Evolutionary conservation across 768 basidiomycete genomes (phyloP), one percentile per base, ranked within the genome.

Genomic region (Trametes punicea): DNA sequence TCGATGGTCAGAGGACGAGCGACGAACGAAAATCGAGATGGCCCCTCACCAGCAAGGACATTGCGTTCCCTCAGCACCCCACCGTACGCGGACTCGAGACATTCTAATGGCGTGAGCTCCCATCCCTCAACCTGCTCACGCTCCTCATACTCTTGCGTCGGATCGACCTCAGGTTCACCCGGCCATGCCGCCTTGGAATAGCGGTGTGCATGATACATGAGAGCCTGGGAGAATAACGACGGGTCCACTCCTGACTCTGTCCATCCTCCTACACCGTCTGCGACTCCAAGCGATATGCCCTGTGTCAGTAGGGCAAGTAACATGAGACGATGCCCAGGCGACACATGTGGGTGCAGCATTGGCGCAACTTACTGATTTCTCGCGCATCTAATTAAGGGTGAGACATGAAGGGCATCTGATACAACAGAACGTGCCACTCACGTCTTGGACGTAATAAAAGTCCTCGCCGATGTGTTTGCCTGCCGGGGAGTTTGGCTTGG

Each of bases 261-360:
- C 95, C 95, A 98, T 18, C 94, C 93, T 2, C 93, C 93, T 4
- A 97, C 93, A 18, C 94, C 94, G 64, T 98, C 94, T 34, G 93
- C 90, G 4, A 97, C 82, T 33, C 91, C 93, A 50, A 97, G 77
- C 2, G 88, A 81, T 26, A 90, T 68, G 21, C 89, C 88, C 88
- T 91, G 42, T 36, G 56, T 26, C 55, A 44, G 49, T 39, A 18
- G 48, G 20, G 38, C 50, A 29, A 41, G 41, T 48, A 63, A 63
- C 51, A 51, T 48, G 42, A 53, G 53, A 57, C 48, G 60, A 21
- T 20, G 33, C 31, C 30, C 23, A 23, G 31, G 38, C 27, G 26
- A 29, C 27, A n/a, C 10, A 31, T n/a, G 5, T 5, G 16, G 30
- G 42, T 15, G 25, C 13, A 1, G 16, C 29, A 0, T 33, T 13